Percentiles rank a stretch among this genome's conserved stretches.
These are phyloP conservation scores for Globisporangium spinosum DNA, from an alignment of 352 stramenopile species.

Conservation along the genomic window DNA sequence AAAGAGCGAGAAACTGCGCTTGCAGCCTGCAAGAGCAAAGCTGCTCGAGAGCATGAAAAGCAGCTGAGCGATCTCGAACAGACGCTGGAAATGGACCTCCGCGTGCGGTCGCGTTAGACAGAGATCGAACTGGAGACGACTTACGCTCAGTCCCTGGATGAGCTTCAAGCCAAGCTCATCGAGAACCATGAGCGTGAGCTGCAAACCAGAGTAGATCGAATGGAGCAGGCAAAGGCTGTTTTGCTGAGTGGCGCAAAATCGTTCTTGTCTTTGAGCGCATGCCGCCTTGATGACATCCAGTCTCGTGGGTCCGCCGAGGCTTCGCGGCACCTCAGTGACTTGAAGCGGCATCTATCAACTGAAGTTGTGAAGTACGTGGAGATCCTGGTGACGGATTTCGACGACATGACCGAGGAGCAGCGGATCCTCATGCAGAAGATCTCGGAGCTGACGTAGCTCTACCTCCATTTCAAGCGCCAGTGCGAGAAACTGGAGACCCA, in stretches of 20 bases:
- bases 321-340: constrained; percentile 27
- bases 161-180: constrained; percentile 25
- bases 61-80: constrained; percentile 35
- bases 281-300: not conserved
- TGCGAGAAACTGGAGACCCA: constrained; percentile 40
- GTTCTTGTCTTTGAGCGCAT: constrained; percentile 28
- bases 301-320: not conserved
- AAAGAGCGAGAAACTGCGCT: constrained; percentile 22
- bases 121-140: constrained; percentile 38
- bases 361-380: constrained; percentile 47
- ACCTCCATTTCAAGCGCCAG: constrained; percentile 53
- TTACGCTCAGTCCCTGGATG: constrained; percentile 37
- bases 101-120: constrained; percentile 31
- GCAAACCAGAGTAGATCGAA: constrained; percentile 34
- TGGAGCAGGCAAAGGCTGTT: constrained; percentile 42
- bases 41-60: constrained; percentile 30
- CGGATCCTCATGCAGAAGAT: constrained; percentile 54
- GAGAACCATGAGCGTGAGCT: constrained; percentile 35
- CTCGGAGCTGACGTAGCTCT: constrained; percentile 51
- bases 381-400: constrained; percentile 49
- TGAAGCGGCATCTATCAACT: constrained; percentile 43
- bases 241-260: constrained; percentile 44
- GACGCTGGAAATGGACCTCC: constrained; percentile 43
- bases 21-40: constrained; percentile 19
- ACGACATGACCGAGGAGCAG: constrained; percentile 55